phyloP scores from a whole-genome alignment of 1,284 basidiomycete species.

The Fistulinella cinereoalba region DNA sequence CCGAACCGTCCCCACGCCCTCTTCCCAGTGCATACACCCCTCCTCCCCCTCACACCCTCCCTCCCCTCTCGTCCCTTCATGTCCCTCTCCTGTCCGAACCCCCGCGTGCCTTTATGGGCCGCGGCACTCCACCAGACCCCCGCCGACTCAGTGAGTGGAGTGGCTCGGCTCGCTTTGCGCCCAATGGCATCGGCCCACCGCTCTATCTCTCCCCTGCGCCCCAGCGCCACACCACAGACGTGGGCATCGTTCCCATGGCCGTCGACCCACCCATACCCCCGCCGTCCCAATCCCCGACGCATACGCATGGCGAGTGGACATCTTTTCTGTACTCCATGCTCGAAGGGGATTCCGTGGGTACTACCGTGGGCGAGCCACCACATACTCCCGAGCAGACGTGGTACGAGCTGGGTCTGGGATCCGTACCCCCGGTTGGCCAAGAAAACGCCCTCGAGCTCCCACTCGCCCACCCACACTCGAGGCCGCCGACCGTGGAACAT shows the following conservation, averaged over 20 bases:
- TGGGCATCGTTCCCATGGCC: constrained; percentile 23
- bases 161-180: constrained; percentile 15
- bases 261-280: constrained; percentile 17
- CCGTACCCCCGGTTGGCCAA: constrained; percentile 14
- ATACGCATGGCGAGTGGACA: constrained; percentile 30
- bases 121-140: constrained; percentile 31
- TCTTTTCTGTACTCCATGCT: constrained; percentile 36
- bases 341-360: constrained; percentile 24
- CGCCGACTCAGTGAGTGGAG: constrained; percentile 30
- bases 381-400: constrained; percentile 20
- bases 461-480: constrained; percentile 5
- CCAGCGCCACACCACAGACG: constrained; percentile 16
- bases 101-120: constrained; percentile 35
- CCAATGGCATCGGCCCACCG: constrained; percentile 21
- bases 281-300: constrained; percentile 3
- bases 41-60: constrained; percentile 15
- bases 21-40: constrained; percentile 1
- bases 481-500: constrained; percentile 9
- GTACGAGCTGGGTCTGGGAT: constrained; percentile 29
- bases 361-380: constrained; percentile 1
- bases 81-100: constrained; percentile 33
- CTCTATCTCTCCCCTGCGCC: constrained; percentile 29
- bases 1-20: constrained; percentile 6
- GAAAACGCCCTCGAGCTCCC: constrained; percentile 14
- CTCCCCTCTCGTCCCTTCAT: constrained; percentile 30